phyloP scores from a whole-genome alignment of 108 stramenopile genomes.

The Parmales sp. region DNA sequence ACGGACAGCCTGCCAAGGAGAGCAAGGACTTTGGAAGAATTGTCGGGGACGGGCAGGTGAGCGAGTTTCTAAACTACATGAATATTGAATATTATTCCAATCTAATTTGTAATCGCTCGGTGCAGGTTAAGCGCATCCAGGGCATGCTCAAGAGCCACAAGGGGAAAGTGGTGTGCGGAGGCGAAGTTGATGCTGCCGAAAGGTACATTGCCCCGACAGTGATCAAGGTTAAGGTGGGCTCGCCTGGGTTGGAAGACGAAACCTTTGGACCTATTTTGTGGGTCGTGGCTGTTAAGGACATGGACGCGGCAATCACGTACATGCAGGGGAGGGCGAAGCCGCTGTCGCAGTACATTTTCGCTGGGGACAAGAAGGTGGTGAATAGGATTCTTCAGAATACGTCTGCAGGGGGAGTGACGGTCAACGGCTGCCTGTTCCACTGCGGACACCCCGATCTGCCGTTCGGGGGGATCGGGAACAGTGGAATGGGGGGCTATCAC shows the following conservation, averaged over 20 bases:
- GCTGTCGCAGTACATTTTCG: slow-evolving; percentile 29
- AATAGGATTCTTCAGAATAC: slow-evolving; percentile 16
- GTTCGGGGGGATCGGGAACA: slow-evolving; percentile 32
- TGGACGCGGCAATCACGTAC: slow-evolving; percentile 18
- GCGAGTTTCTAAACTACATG: background rate
- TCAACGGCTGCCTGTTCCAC: slow-evolving; percentile 33
- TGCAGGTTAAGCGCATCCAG: slow-evolving; percentile 9
- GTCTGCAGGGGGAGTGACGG: slow-evolving; percentile 15
- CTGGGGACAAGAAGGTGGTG: background rate
- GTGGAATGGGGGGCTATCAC: slow-evolving; percentile 27
- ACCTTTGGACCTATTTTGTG: slow-evolving; percentile 39
- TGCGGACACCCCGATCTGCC: slow-evolving; percentile 19
- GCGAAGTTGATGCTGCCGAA: slow-evolving; percentile 2
- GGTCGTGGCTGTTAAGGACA: background rate
- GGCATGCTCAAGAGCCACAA: background rate
- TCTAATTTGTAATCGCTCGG: background rate
- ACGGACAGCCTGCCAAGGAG: background rate
- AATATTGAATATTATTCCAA: background rate
- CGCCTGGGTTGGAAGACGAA: slow-evolving; percentile 23
- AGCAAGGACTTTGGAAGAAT: background rate
- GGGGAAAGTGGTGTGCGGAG: slow-evolving; percentile 16
- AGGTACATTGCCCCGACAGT: slow-evolving; percentile 18
- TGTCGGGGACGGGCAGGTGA: background rate
- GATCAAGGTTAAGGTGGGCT: background rate
- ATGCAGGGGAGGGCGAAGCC: slow-evolving; percentile 20